Percentiles rank a stretch among this genome's conserved stretches.
phyloP scores from a whole-genome alignment of 306 rosid genomes.

The Quercus bicolor region DNA sequence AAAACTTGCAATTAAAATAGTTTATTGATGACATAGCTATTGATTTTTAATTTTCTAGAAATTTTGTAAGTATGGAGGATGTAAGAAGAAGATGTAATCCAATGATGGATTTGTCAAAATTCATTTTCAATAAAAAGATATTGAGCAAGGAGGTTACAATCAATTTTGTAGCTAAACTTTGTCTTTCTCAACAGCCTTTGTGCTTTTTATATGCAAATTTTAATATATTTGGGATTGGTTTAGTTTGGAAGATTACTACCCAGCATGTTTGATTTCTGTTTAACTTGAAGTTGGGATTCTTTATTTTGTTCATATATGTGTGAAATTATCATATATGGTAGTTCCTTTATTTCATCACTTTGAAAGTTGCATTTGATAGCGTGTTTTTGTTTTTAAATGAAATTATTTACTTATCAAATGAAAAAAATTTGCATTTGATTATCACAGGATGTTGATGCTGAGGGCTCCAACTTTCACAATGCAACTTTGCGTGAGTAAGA shows the following conservation, averaged over 20 bases:
- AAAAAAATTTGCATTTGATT: conserved; percentile 2
- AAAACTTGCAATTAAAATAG: no score
- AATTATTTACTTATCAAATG: no score
- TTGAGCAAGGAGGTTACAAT: no score
- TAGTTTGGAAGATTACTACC: conserved; percentile 6
- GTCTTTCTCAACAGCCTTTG: not conserved
- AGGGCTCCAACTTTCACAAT: conserved; percentile 75
- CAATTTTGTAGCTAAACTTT: no score
- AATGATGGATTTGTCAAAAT: no score
- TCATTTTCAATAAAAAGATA: no score
- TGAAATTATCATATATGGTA: conserved; percentile 15
- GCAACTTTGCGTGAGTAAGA: conserved; percentile 95
- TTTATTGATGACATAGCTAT: no score
- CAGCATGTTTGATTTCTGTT: conserved; percentile 16
- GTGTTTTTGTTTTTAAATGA: no score
- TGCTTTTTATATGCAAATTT: not conserved
- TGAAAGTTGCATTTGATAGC: not conserved
- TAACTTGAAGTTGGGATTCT: conserved; percentile 5
- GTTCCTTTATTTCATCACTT: conserved; percentile 7
- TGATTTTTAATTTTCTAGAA: no score
- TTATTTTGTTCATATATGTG: not conserved
- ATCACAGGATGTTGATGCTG: conserved; percentile 87
- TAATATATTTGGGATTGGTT: not conserved
- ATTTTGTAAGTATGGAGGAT: no score
- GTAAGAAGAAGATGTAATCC: no score